Evolutionary conservation across 2,329 filamentous ascomycete species (phyloP), one percentile per base, ranked within the genome.

Genomic region (Pleochaeta shiraiana): DNA sequence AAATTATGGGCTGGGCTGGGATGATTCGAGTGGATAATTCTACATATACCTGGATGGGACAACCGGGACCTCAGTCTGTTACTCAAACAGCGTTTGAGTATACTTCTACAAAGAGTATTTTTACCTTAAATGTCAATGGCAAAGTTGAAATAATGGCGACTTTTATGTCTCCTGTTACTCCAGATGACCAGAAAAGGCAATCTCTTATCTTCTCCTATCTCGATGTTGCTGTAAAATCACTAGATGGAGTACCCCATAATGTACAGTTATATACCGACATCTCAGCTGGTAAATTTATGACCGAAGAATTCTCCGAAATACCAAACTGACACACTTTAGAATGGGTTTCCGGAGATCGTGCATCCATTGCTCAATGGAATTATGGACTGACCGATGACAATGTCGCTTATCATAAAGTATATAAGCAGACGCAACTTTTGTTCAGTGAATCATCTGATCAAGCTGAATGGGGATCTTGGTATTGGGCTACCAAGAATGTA

Each of bases 401-500:
- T 24, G 75, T 88, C 43, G 77, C 79, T 5, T 88, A 85, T 70
- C 86, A 89, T 74, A 79, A 79, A 61, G 81, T 88, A 65, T 79
- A 78, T 68, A 78, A 82, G 55, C 76, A 79, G 66, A 72, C 77
- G 9, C 85, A 92, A 73, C 75, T 81, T 61, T 75, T 83, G 21
- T 85, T 93, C 64, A 80, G 81, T 0, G 90, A 95, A 72, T 76
- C 76, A 14, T 75, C 75, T 47, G 85, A 95, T 70, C 84, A 86
- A 68, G 81, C 88, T 0, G 86, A 90, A 75, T 95, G 90, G 90
- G 90, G 90, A 1, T 84, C 81, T 63, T 81, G 91, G 75, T 84
- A 88, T 73, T 90, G 90, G 73, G 84, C 86, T 14, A 90, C 82
- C 3, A 81, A 83, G 30, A 77, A 79, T 64, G 72, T 78, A 16